phyloP scores from a whole-genome alignment of 257 asterid genomes.

The Nicotiana noctiflora region DNA sequence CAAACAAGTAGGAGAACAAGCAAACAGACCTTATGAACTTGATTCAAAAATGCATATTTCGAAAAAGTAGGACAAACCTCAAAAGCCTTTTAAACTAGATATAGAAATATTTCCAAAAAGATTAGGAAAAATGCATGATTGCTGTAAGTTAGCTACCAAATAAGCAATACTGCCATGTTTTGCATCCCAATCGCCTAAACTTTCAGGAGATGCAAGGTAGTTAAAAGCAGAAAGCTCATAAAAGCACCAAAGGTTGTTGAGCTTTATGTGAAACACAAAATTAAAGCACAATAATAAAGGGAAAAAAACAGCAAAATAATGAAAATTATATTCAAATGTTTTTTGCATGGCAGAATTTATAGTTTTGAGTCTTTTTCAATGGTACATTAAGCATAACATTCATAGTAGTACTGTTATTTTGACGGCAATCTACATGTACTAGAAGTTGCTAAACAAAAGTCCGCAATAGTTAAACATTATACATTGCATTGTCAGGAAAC shows the following conservation, averaged over 20 bases:
- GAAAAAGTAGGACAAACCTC: neutral
- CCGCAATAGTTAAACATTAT: too few relatives aligned
- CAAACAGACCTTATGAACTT: neutral
- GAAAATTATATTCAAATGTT: too few relatives aligned
- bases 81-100: neutral
- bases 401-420: too few relatives aligned
- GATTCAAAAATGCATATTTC: neutral
- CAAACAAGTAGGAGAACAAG: neutral
- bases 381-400: too few relatives aligned
- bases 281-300: neutral
- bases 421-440: too few relatives aligned
- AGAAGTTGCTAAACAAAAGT: too few relatives aligned
- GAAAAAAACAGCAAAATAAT: neutral
- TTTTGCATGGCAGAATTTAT: too few relatives aligned
- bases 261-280: neutral
- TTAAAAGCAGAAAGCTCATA: neutral
- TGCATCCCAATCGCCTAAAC: neutral
- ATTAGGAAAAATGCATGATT: neutral
- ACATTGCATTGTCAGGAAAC: too few relatives aligned
- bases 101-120: neutral
- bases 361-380: too few relatives aligned
- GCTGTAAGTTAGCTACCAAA: neutral
- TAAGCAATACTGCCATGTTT: neutral
- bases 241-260: neutral
- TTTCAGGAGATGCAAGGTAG: neutral